Base-by-base conservation (phyloP, 2,329 filamentous ascomycete genomes). In the Ceratocystiopsis sp. region DNA sequence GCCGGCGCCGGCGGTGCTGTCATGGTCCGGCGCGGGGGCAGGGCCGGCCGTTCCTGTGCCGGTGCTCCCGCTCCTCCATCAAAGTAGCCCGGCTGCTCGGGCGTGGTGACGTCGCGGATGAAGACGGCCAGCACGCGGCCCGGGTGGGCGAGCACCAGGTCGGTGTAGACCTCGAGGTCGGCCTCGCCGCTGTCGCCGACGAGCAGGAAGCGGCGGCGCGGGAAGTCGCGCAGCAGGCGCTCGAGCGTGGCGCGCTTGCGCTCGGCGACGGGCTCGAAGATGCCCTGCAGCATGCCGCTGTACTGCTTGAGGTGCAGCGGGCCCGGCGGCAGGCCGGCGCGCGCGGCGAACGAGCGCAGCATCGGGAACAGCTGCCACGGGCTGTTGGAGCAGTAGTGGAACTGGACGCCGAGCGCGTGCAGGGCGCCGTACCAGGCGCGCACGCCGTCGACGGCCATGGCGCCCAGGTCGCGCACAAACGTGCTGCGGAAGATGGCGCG, bases 301-400 rank as follows among this genome's bases (percentile, higher is more conserved):
- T 98, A 98, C 51, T 93, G 85, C 59, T 98, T 98, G 51, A 98
- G 61, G 57, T 98, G 93, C 51, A 96, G 83, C 0, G 89, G 95
- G 0, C 91, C 93, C 1, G 74, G 74, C 0, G 91, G 91, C 1
- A 98, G 64, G 1, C 82, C 82, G 8, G 83, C 82, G 36, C 80
- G 62, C 50, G 78, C 76, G 58, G 96, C 93, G 57, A 82, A 98
- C 42, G 75, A 84, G 6, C 84, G 80, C 12, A 98, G 65, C 3
- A 96, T 76, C 0, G 91, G 91, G 53, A 84, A 98, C 8, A 98
- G 70, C 58, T 98, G 93, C 93, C 93, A 98, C 0, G 91, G 91
- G 41, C 89, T 93, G 60, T 98, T 98, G n/a, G 91, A 98, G 50
- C 94, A 93, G 59, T 98, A 98, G 57, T 98, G 93, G 42, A 98